A percentile compares a stretch with the other conserved stretches of the same genome.
phyloP scores from a whole-genome alignment of 2,329 filamentous ascomycete genomes.

The Xylariaceae sp. region DNA sequence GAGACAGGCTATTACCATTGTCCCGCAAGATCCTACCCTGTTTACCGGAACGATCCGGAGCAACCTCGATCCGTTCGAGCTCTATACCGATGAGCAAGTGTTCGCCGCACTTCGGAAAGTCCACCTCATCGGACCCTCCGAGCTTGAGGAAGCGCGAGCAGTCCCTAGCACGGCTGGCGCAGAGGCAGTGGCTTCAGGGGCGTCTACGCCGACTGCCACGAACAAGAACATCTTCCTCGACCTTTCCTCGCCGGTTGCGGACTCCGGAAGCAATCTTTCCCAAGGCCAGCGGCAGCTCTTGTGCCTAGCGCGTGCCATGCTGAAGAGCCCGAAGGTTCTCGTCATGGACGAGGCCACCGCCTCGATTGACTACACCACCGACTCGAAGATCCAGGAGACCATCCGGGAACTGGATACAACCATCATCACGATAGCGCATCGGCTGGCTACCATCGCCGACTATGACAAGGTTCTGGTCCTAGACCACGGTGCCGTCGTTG shows the following conservation, averaged over 20 bases:
- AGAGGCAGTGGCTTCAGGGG: conserved; percentile 15
- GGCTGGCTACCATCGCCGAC: conserved; percentile 93
- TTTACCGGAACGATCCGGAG: conserved; percentile 88
- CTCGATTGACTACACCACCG: conserved; percentile 93
- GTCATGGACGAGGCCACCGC: conserved; percentile 99
- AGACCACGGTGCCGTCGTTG: conserved; percentile 80
- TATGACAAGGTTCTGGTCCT: conserved; percentile 96
- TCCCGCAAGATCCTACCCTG: conserved; percentile 92
- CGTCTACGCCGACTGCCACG: conserved; percentile 42
- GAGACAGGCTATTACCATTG: conserved; percentile 91
- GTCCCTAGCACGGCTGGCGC: conserved; percentile 13
- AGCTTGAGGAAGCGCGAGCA: conserved; percentile 26
- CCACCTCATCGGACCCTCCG: conserved; percentile 69
- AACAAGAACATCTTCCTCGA: conserved; percentile 97
- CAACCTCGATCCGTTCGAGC: conserved; percentile 87
- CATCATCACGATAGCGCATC: conserved; percentile 93
- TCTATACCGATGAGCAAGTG: conserved; percentile 86
- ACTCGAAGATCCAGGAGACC: conserved; percentile 92
- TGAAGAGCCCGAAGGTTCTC: conserved; percentile 87
- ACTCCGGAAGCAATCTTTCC: conserved; percentile 90
- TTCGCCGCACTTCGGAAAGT: conserved; percentile 82
- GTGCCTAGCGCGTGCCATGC: conserved; percentile 85
- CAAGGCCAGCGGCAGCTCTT: conserved; percentile 94
- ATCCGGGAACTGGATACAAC: conserved; percentile 91
- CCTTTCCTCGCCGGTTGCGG: conserved; percentile 73